Conservation (phyloP, 2,329 filamentous ascomycete genomes). For the Paraphoma chrysanthemicola region DNA sequence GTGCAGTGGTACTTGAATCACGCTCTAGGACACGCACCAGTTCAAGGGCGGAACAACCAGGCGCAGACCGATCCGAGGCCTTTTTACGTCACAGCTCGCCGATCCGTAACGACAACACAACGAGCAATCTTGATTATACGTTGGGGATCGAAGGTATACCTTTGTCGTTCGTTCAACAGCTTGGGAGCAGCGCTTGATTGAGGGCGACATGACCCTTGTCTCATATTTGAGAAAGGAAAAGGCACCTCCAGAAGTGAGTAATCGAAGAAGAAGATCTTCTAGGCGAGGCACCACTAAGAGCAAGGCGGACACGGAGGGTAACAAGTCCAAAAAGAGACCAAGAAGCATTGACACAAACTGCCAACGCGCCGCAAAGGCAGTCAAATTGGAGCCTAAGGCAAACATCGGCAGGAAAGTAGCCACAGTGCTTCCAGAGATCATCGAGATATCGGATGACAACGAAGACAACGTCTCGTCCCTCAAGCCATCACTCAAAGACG, state of each 20-base stretch:
- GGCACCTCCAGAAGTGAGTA: background rate
- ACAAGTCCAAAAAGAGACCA: background rate
- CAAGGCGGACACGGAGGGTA: background rate
- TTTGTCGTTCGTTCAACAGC: no score
- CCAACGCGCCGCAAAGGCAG: background rate
- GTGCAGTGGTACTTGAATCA: background rate
- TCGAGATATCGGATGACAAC: background rate
- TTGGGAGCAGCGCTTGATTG: no score
- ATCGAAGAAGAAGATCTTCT: background rate
- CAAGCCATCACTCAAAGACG: no score
- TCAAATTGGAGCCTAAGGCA: background rate
- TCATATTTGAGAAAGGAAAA: background rate
- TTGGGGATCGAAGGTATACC: no score
- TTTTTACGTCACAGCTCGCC: no score
- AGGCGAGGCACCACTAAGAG: background rate
- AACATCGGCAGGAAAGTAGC: background rate
- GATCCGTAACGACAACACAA: no score
- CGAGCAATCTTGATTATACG: no score
- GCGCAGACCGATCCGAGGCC: background rate
- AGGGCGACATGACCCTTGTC: background rate
- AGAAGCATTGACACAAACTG: background rate
- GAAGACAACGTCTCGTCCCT: no score
- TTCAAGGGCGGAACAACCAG: background rate
- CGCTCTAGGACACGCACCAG: background rate
- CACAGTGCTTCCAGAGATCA: background rate